Evolutionary conservation across 1,284 basidiomycete species (phyloP).

Genomic region (Heterobasidion occidentale): DNA sequence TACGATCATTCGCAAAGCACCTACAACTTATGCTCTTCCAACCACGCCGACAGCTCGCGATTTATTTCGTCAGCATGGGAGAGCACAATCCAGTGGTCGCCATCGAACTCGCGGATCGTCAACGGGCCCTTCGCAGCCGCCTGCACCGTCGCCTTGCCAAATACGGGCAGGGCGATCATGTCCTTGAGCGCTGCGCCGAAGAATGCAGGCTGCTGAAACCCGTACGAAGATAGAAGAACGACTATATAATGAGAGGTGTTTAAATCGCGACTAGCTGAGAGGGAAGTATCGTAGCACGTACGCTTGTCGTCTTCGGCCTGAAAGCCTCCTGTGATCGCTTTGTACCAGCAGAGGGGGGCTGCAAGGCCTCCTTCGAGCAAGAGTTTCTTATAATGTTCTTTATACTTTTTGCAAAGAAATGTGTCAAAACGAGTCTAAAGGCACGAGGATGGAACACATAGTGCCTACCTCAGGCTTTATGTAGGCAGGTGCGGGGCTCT

Average conservation of each 20-base stretch:
- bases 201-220: conserved; percentile 14
- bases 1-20: neutral
- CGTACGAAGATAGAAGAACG: conserved; percentile 9
- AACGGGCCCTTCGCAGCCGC: conserved; percentile 9
- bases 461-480: conserved; percentile 6
- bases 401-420: neutral
- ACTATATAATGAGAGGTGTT: conserved; percentile 4
- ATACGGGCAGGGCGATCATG: conserved; percentile 12
- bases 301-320: conserved; percentile 18
- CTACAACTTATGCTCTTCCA: conserved; percentile 2
- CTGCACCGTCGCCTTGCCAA: conserved; percentile 11
- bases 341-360: conserved; percentile 21
- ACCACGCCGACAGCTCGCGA: conserved; percentile 15
- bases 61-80: conserved; percentile 19
- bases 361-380: conserved; percentile 15
- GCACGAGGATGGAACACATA: neutral
- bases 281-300: conserved; percentile 1
- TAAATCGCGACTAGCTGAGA: neutral
- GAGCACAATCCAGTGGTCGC: conserved; percentile 25
- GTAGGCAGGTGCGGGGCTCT: conserved; percentile 13
- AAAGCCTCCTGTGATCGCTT: conserved; percentile 15
- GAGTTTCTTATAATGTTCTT: conserved; percentile 1
- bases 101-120: conserved; percentile 20
- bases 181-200: conserved; percentile 17
- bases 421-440: neutral